Conservation (phyloP, 2,329 filamentous ascomycete genomes). For the Colletotrichum orchidophilum region DNA sequence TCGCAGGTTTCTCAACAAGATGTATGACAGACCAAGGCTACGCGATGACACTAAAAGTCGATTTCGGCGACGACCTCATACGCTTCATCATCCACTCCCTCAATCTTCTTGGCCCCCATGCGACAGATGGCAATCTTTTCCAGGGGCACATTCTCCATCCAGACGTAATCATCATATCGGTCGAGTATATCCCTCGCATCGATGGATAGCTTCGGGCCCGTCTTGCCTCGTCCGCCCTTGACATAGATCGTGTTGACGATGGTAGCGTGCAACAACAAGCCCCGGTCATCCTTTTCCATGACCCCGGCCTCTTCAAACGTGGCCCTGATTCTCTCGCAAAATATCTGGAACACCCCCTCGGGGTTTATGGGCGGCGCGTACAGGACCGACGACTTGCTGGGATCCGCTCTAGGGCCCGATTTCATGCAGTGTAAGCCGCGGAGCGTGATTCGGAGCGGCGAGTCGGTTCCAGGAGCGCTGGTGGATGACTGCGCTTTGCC, state of each 20-base stretch:
- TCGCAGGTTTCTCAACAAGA: neutral
- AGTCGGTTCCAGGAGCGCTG: neutral
- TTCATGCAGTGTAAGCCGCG: constrained; percentile 71
- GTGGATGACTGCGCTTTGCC: constrained; percentile 4
- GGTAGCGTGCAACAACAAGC: constrained; percentile 83
- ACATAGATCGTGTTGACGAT: constrained; percentile 87
- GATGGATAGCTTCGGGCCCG: constrained; percentile 54
- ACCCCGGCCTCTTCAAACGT: constrained; percentile 65
- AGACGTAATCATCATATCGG: constrained; percentile 71
- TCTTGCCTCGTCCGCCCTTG: constrained; percentile 47
- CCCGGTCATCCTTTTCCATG: constrained; percentile 66
- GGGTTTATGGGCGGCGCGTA: constrained; percentile 70
- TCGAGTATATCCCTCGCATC: constrained; percentile 67
- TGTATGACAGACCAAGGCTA: neutral
- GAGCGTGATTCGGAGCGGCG: constrained; percentile 52
- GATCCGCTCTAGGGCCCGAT: constrained; percentile 44
- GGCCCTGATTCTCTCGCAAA: constrained; percentile 65
- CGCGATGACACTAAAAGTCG: constrained; percentile 41
- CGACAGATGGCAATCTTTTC: constrained; percentile 80
- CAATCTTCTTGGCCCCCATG: constrained; percentile 81
- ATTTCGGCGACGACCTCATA: constrained; percentile 65
- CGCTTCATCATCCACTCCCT: constrained; percentile 61
- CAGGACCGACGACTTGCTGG: constrained; percentile 65
- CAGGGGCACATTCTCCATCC: constrained; percentile 75
- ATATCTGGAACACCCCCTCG: constrained; percentile 59